phyloP scores from a whole-genome alignment of 768 basidiomycete genomes.

The Thelephora ganbajun region DNA sequence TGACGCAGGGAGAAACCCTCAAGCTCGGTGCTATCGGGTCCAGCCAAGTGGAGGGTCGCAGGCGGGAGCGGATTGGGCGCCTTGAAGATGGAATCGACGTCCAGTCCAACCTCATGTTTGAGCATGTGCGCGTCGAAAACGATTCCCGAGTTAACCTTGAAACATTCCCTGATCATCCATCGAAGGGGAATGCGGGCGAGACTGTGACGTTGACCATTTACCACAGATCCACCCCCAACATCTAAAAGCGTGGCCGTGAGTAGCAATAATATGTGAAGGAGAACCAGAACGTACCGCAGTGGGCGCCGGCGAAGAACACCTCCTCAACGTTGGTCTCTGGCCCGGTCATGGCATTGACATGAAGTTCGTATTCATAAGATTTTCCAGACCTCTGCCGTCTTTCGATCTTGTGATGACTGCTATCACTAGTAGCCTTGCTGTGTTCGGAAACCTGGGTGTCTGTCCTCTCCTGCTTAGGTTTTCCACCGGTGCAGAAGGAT shows the following conservation, averaged over 20 bases:
- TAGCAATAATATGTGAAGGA: background rate
- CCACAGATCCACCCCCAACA: constrained; percentile 59
- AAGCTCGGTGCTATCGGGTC: background rate
- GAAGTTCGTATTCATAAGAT: constrained; percentile 12
- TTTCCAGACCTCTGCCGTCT: background rate
- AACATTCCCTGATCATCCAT: constrained; percentile 36
- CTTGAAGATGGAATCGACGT: constrained; percentile 10
- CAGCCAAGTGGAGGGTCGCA: background rate
- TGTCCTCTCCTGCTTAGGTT: constrained; percentile 11
- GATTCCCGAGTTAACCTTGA: constrained; percentile 33
- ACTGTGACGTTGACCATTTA: constrained; percentile 39
- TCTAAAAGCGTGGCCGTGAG: constrained; percentile 25
- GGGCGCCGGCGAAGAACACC: constrained; percentile 22
- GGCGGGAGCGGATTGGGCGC: background rate
- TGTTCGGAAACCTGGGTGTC: background rate
- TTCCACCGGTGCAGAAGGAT: constrained; percentile 11
- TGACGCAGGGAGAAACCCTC: background rate
- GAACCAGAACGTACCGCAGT: constrained; percentile 14
- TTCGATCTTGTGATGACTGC: background rate
- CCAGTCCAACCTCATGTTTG: constrained; percentile 18
- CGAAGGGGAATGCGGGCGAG: constrained; percentile 61
- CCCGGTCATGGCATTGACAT: constrained; percentile 10
- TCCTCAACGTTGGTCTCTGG: constrained; percentile 17
- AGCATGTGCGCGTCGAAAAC: constrained; percentile 17
- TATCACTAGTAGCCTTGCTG: background rate